phyloP scores from a whole-genome alignment of 495 filamentous ascomycete species.

The Penicillium arizonense region DNA sequence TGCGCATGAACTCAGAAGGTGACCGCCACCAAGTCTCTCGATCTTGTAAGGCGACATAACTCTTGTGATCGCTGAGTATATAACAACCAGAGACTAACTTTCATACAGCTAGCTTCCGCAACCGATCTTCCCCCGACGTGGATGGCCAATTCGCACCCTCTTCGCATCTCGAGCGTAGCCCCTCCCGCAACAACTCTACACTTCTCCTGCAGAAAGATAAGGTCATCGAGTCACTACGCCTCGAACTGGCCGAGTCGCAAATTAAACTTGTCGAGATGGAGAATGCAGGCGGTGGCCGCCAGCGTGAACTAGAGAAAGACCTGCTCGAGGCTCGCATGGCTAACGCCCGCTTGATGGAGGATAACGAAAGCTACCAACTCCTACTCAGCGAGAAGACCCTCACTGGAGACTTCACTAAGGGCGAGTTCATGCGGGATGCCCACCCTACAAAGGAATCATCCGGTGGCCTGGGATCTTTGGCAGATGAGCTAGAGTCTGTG shows the following conservation, averaged over 20 bases:
- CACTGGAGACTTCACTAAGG: slow-evolving; percentile 86
- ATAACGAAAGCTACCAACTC: slow-evolving; percentile 96
- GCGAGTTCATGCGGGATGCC: slow-evolving; percentile 69
- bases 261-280: slow-evolving; percentile 95
- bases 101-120: slow-evolving; percentile 55
- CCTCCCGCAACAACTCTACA: slow-evolving; percentile 82
- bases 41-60: slow-evolving; percentile 56
- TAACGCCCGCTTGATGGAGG: slow-evolving; percentile 94
- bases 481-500: slow-evolving; percentile 78
- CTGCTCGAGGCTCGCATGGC: slow-evolving; percentile 89
- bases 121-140: slow-evolving; percentile 40
- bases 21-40: slow-evolving; percentile 63
- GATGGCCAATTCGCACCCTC: slow-evolving; percentile 89
- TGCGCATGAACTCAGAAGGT: slow-evolving; percentile 57
- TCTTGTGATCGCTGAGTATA: background rate
- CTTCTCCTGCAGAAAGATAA: slow-evolving; percentile 92
- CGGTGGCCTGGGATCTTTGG: slow-evolving; percentile 60
- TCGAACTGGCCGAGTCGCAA: slow-evolving; percentile 91
- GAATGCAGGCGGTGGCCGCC: slow-evolving; percentile 79
- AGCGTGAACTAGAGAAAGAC: slow-evolving; percentile 83
- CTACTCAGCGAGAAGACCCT: slow-evolving; percentile 90
- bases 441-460: slow-evolving; percentile 37
- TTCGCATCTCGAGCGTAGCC: slow-evolving; percentile 72
- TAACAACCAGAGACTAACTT: slow-evolving; percentile 22
- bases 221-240: slow-evolving; percentile 84